Evolutionary conservation across 2,329 filamentous ascomycete genomes (phyloP).

Genomic region (Thelonectria rubi): DNA sequence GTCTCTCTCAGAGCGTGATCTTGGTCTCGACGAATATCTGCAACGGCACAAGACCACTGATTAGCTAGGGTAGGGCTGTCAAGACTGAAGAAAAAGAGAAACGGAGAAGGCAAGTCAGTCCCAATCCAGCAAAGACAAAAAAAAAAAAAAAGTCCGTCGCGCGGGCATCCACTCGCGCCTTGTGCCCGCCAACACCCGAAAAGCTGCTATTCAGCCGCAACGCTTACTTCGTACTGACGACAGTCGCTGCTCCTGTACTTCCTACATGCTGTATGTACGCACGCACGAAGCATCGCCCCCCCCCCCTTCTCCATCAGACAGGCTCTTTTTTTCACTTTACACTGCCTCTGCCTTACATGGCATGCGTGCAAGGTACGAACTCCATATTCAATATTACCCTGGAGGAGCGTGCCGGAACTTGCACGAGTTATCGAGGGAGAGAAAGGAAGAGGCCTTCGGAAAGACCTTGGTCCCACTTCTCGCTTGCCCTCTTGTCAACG

Average conservation of each 20-base stretch:
- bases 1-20: too few species aligned
- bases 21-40: too few species aligned
- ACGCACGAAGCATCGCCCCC: too few species aligned
- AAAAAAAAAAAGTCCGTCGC: too few species aligned
- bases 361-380: not conserved
- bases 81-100: not conserved
- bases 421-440: not conserved
- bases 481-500: slow-evolving; percentile 19
- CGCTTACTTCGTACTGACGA: too few species aligned
- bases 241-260: too few species aligned
- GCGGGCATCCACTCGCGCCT: slow-evolving; percentile 3
- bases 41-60: not conserved
- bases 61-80: not conserved
- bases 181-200: slow-evolving; percentile 17
- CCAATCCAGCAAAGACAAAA: not conserved
- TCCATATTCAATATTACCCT: too few species aligned
- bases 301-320: too few species aligned
- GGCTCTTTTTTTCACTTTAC: too few species aligned
- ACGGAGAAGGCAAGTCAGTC: not conserved
- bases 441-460: not conserved
- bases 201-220: not conserved
- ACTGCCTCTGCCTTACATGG: too few species aligned
- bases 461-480: slow-evolving; percentile 22
- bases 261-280: too few species aligned
- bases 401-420: not conserved